phyloP scores from a whole-genome alignment of 2,329 filamentous ascomycete species.

The Trichoderma semiorbis region DNA sequence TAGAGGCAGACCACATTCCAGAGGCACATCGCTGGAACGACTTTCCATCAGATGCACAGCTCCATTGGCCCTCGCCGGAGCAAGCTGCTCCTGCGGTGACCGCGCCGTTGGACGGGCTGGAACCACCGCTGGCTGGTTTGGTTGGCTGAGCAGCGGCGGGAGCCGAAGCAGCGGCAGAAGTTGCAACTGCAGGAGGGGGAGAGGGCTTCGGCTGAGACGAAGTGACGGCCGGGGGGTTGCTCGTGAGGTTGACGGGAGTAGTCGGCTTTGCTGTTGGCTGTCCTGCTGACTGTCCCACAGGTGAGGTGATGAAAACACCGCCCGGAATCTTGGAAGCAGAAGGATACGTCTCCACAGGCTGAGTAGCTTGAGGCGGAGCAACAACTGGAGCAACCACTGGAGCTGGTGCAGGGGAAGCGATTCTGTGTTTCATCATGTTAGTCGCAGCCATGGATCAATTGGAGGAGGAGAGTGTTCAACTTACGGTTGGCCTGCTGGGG shows the following conservation, averaged over 20 bases:
- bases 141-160: slow-evolving; percentile 5
- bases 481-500: neutral
- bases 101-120: neutral
- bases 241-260: slow-evolving; percentile 20
- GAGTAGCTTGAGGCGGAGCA: neutral
- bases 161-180: neutral
- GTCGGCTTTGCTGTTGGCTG: neutral
- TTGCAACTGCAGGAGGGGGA: neutral
- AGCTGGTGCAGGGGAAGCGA: neutral
- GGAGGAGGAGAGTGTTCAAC: neutral
- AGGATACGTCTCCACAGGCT: neutral
- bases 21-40: slow-evolving; percentile 62
- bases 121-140: neutral
- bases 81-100: slow-evolving; percentile 42
- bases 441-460: neutral
- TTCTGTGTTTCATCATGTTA: neutral
- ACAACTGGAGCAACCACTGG: no score
- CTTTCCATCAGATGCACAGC: slow-evolving; percentile 50
- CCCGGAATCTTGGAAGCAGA: neutral
- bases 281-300: neutral
- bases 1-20: slow-evolving; percentile 50
- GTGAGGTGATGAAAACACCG: slow-evolving; percentile 16
- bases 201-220: neutral
- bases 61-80: slow-evolving; percentile 53
- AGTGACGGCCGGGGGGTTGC: slow-evolving; percentile 25